Conservation (phyloP, 352 stramenopile species). For the Globisporangium alternatum region DNA sequence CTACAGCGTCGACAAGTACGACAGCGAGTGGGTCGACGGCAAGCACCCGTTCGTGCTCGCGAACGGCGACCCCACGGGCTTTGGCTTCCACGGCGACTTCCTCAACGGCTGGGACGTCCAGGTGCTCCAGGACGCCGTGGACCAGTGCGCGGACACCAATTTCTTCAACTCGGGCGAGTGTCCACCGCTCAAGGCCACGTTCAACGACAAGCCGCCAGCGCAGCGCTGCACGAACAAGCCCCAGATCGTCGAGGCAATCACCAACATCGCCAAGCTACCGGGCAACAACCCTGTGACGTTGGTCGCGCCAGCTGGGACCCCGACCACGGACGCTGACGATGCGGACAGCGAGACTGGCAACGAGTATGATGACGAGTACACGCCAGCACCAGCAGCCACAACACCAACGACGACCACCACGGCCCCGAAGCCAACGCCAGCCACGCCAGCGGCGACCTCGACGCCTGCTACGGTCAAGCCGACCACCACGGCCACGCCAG, state of each 20-base stretch:
- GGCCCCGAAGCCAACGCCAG: background rate
- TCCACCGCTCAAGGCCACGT: conserved; percentile 32
- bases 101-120: conserved; percentile 47
- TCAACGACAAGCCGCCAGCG: conserved; percentile 30
- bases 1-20: conserved; percentile 45
- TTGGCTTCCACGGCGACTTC: conserved; percentile 52
- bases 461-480: background rate
- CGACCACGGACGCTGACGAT: background rate
- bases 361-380: background rate
- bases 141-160: conserved; percentile 45
- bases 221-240: conserved; percentile 32
- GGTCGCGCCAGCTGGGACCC: background rate
- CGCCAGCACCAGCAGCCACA: background rate
- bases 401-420: background rate
- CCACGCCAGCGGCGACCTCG: background rate
- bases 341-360: background rate
- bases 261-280: conserved; percentile 27
- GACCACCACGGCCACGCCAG: background rate
- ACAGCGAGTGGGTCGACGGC: conserved; percentile 41
- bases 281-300: conserved; percentile 34
- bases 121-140: conserved; percentile 38
- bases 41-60: conserved; percentile 51
- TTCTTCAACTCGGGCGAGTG: conserved; percentile 52
- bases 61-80: conserved; percentile 45
- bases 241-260: conserved; percentile 31